phyloP scores from a whole-genome alignment of 352 stramenopile species.

The Stramenopiles sp. region DNA sequence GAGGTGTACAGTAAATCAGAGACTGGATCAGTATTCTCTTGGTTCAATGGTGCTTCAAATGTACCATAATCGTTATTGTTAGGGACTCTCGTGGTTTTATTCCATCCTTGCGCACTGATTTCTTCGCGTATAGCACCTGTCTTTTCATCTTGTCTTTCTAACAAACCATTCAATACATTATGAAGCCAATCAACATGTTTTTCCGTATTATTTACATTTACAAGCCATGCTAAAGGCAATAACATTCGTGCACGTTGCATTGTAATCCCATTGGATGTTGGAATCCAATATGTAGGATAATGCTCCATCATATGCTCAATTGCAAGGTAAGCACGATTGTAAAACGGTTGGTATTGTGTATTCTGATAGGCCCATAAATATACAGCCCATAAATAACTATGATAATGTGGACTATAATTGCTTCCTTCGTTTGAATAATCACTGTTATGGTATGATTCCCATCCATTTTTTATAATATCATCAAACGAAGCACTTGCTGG shows the following conservation, averaged over 20 bases:
- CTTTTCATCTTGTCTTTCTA: neutral
- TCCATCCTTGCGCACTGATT: neutral
- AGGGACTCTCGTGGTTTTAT: neutral
- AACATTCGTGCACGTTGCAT: constrained; percentile 3
- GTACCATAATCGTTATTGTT: neutral
- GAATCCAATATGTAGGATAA: neutral
- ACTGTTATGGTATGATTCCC: neutral
- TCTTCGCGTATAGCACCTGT: neutral
- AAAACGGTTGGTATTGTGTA: neutral
- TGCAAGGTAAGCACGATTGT: neutral
- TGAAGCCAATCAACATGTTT: neutral
- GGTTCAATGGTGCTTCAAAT: neutral
- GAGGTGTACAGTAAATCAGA: neutral
- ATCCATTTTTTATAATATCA: neutral
- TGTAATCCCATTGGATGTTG: neutral
- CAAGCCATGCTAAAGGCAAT: neutral
- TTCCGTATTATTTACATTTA: neutral
- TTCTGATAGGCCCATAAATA: neutral
- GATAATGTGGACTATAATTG: neutral
- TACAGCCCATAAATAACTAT: neutral
- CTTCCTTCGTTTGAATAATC: neutral
- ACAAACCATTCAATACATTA: neutral
- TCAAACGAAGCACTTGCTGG: neutral
- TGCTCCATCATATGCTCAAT: neutral
- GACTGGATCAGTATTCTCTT: neutral